Evolutionary conservation across 2,329 filamentous ascomycete genomes (phyloP).

Genomic region (Akanthomyces muscarius): DNA sequence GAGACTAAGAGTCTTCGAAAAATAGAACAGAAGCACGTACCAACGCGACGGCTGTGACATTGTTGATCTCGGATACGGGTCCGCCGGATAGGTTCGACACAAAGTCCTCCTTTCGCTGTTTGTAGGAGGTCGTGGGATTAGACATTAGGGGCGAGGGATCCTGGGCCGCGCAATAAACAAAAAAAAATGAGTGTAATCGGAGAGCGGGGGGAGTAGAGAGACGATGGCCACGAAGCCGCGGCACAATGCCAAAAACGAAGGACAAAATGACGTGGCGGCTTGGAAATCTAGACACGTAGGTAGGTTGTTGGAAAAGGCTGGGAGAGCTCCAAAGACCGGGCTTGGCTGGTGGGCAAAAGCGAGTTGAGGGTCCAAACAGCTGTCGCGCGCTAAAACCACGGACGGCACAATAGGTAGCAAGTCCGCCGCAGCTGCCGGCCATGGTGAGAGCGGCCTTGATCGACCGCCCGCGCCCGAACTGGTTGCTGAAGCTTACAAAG

Average conservation of each 20-base stretch:
- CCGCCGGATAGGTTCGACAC: conserved; percentile 89
- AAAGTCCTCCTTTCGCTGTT: conserved; percentile 89
- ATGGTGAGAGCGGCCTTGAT: no score
- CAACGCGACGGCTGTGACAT: conserved; percentile 78
- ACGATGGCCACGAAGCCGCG: neutral
- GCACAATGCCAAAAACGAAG: neutral
- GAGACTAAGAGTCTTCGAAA: conserved; percentile 21
- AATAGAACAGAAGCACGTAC: conserved; percentile 45
- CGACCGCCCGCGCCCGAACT: no score
- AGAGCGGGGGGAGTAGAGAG: neutral
- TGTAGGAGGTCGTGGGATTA: conserved; percentile 60
- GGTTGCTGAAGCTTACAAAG: no score
- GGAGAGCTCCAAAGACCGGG: neutral
- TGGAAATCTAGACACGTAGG: conserved; percentile 3
- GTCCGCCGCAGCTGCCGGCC: no score
- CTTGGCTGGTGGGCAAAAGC: neutral
- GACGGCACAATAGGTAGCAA: no score
- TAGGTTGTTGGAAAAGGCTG: neutral
- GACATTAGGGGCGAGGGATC: conserved; percentile 29
- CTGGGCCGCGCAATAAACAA: conserved; percentile 9
- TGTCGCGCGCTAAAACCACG: neutral
- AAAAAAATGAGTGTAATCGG: neutral
- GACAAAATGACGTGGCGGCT: neutral
- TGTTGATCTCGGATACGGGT: conserved; percentile 78
- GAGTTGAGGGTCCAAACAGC: neutral